These are phyloP conservation scores for Primulina tabacum DNA, from an alignment of 257 asterid genomes.

Conservation along the genomic window DNA sequence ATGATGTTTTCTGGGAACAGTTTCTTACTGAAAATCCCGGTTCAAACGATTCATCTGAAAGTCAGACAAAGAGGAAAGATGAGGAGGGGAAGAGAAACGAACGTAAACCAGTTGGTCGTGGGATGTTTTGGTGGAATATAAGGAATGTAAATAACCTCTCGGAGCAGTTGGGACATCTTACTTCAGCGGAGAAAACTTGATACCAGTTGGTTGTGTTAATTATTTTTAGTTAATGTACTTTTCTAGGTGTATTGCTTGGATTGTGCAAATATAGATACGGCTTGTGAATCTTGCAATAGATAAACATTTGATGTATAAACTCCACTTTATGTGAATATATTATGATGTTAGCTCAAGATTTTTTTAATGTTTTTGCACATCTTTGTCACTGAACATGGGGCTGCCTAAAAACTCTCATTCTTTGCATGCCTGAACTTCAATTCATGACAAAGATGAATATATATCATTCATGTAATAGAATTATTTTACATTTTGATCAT, in stretches of 20 bases:
- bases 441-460: slow-evolving; percentile 7
- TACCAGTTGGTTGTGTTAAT: slow-evolving; percentile 27
- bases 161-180: slow-evolving; percentile 77
- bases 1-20: slow-evolving; percentile 94
- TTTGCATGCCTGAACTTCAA: slow-evolving; percentile 33
- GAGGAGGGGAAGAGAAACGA: slow-evolving; percentile 41
- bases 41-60: slow-evolving; percentile 48
- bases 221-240: slow-evolving; percentile 22
- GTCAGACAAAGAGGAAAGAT: slow-evolving; percentile 44
- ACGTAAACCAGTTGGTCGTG: slow-evolving; percentile 44
- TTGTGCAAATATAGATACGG: slow-evolving; percentile 32
- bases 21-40: slow-evolving; percentile 93
- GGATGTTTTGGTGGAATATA: slow-evolving; percentile 60
- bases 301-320: slow-evolving; percentile 23
- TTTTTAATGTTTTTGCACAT: slow-evolving; percentile 37
- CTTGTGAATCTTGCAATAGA: slow-evolving; percentile 29
- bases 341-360: slow-evolving; percentile 34
- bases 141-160: slow-evolving; percentile 61
- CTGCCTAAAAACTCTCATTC: not conserved
- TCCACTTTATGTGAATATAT: slow-evolving; percentile 31
- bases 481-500: not conserved
- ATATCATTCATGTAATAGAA: not conserved
- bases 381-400: slow-evolving; percentile 35
- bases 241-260: slow-evolving; percentile 25
- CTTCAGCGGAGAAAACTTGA: slow-evolving; percentile 80